Conservation (phyloP, 225 moss, liverwort and hornwort species). For the Straminergon stramineum region DNA sequence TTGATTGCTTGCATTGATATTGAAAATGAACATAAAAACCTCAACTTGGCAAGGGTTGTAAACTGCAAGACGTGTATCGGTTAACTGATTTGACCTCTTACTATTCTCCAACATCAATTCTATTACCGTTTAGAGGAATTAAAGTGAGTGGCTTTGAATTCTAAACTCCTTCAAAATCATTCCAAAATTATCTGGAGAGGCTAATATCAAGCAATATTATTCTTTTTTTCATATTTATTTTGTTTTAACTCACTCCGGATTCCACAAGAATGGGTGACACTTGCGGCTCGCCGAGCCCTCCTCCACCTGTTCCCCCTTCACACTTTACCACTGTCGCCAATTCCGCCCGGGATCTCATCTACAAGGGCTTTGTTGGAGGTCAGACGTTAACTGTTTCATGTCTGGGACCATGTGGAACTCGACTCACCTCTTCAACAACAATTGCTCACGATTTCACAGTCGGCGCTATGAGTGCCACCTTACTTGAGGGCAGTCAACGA, state of each 20-base stretch:
- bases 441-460: conserved; percentile 35
- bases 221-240: background rate
- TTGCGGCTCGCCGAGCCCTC: background rate
- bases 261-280: conserved; percentile 7
- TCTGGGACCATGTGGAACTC: conserved; percentile 32
- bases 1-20: background rate
- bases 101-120: background rate
- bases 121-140: background rate
- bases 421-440: conserved; percentile 53
- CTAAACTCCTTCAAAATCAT: background rate
- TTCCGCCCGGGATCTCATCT: conserved; percentile 41
- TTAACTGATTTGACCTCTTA: background rate
- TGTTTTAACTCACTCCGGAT: background rate
- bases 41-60: background rate
- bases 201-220: background rate
- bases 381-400: conserved; percentile 52
- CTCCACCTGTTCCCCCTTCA: conserved; percentile 6
- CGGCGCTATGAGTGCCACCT: conserved; percentile 37
- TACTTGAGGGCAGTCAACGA: conserved; percentile 10
- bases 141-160: background rate
- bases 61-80: background rate
- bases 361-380: conserved; percentile 57
- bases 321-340: conserved; percentile 41
- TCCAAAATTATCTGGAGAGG: background rate
- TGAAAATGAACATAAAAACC: background rate